These are phyloP conservation scores for Heritiera fomes DNA, from an alignment of 345 rosid species.

Conservation along the genomic window DNA sequence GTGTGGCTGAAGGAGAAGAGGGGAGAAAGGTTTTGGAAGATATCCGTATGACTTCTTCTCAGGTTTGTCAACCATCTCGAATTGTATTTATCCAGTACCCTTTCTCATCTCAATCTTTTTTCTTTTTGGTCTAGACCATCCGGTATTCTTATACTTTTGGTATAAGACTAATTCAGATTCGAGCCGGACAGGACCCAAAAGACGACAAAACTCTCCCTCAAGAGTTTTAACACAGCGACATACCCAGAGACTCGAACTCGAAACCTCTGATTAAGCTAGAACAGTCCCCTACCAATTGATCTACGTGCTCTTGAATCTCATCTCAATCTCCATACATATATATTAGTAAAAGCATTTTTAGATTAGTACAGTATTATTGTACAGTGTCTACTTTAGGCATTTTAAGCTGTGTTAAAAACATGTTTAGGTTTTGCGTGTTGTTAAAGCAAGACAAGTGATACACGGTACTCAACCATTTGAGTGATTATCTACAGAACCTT, in stretches of 20 bases:
- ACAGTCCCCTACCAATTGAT: too few species aligned
- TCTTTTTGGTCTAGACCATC: too few species aligned
- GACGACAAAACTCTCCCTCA: too few species aligned
- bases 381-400: not conserved
- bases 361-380: slow-evolving; percentile 6
- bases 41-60: slow-evolving; percentile 78
- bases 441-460: slow-evolving; percentile 93
- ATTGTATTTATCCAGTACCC: not conserved
- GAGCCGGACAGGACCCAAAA: too few species aligned
- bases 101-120: slow-evolving; percentile 5
- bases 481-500: slow-evolving; percentile 78
- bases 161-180: too few species aligned
- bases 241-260: too few species aligned
- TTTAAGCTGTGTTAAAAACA: not conserved
- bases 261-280: too few species aligned
- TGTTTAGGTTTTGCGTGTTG: slow-evolving; percentile 78
- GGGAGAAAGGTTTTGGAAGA: slow-evolving; percentile 86
- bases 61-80: slow-evolving; percentile 48
- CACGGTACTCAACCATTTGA: slow-evolving; percentile 74
- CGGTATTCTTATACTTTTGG: too few species aligned
- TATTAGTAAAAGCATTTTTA: slow-evolving; percentile 4
- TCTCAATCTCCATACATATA: too few species aligned
- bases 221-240: too few species aligned
- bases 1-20: slow-evolving; percentile 78
- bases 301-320: too few species aligned